Conservation (phyloP, 768 basidiomycete genomes). For the Leccinum rimulosum region DNA sequence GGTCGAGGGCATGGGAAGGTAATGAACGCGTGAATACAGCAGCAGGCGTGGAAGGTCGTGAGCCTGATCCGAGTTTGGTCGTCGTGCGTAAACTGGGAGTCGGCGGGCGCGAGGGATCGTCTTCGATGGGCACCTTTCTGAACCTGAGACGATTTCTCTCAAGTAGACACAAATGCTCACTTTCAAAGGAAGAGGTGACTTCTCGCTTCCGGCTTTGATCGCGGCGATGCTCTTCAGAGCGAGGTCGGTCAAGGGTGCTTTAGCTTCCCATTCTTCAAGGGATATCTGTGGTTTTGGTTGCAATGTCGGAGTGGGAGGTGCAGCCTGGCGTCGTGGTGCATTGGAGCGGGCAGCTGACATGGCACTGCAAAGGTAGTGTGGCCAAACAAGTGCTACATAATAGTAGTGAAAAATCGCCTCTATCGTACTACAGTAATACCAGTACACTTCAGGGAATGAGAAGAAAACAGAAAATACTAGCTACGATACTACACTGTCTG, state of each 20-base stretch:
- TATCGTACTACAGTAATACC: slow-evolving; percentile 10
- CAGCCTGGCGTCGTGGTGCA: slow-evolving; percentile 27
- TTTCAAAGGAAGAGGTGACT: slow-evolving; percentile 68
- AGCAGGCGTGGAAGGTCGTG: slow-evolving; percentile 47
- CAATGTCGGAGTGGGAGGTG: slow-evolving; percentile 24
- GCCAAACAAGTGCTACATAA: slow-evolving; percentile 5
- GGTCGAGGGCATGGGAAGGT: slow-evolving; percentile 59
- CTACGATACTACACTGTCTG: slow-evolving; percentile 10
- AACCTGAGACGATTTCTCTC: slow-evolving; percentile 29
- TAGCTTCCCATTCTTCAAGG: slow-evolving; percentile 91
- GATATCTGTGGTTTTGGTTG: slow-evolving; percentile 50
- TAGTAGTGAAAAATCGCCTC: not conserved
- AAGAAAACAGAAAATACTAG: not conserved
- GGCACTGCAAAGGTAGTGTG: not conserved
- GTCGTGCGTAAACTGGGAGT: slow-evolving; percentile 35
- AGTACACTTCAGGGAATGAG: not conserved
- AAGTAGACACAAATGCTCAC: slow-evolving; percentile 39
- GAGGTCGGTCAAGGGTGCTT: slow-evolving; percentile 69
- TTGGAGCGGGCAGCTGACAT: slow-evolving; percentile 25
- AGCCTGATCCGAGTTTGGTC: slow-evolving; percentile 39
- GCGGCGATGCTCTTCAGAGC: slow-evolving; percentile 63
- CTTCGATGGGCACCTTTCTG: slow-evolving; percentile 42
- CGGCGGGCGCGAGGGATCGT: slow-evolving; percentile 33
- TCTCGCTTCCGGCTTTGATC: slow-evolving; percentile 61
- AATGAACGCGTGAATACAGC: slow-evolving; percentile 18